Percentiles rank a stretch among this genome's conserved stretches.
Conservation (phyloP, 805 yeast species). For the Pichia nanzhaoensis region DNA sequence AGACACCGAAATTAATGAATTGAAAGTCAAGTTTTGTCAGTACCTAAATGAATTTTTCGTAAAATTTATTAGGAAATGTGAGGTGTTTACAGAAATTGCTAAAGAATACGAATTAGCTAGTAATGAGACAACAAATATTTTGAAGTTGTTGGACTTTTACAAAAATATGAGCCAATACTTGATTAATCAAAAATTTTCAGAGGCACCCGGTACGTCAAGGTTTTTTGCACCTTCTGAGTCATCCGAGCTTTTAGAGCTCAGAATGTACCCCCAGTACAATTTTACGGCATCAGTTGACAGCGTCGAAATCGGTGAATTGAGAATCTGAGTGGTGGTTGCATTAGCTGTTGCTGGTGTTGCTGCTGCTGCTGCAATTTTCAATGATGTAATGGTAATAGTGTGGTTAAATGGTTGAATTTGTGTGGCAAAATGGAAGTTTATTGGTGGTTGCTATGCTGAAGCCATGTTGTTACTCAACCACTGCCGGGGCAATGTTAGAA, state of each 20-base stretch:
- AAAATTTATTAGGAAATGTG: slow-evolving; percentile 10
- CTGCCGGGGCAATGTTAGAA: too few relatives aligned
- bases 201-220: too few relatives aligned
- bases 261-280: slow-evolving; percentile 23
- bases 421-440: too few relatives aligned
- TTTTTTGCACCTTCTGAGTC: too few relatives aligned
- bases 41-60: slow-evolving; percentile 13
- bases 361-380: too few relatives aligned
- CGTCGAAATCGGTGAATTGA: slow-evolving; percentile 4
- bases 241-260: slow-evolving; percentile 18
- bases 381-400: too few relatives aligned
- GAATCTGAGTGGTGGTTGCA: not conserved
- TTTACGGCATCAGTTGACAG: slow-evolving; percentile 12
- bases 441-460: too few relatives aligned
- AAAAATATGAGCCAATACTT: slow-evolving; percentile 8
- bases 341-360: too few relatives aligned
- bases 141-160: slow-evolving; percentile 17
- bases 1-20: slow-evolving; percentile 14
- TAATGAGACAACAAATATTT: slow-evolving; percentile 16
- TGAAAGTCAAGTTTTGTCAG: slow-evolving; percentile 12
- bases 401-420: too few relatives aligned
- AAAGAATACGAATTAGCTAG: slow-evolving; percentile 17
- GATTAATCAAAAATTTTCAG: not conserved
- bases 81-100: slow-evolving; percentile 13
- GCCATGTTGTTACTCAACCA: too few relatives aligned